Evolutionary conservation across 2,329 filamentous ascomycete species (phyloP), one percentile per base, ranked within the genome.

Genomic region (Celoporthe dispersa): DNA sequence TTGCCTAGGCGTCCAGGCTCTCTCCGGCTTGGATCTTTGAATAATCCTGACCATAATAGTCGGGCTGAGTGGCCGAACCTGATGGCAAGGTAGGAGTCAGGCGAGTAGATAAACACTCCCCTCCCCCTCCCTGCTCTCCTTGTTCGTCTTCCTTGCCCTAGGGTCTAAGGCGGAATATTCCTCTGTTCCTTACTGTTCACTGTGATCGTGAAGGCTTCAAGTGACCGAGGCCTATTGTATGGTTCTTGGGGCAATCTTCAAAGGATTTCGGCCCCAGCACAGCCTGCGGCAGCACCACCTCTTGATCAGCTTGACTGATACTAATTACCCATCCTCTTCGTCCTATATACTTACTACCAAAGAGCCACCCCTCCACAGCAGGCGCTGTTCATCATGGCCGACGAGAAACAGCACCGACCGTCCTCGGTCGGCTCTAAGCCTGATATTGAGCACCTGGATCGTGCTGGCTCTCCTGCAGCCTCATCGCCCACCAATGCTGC

Each of bases 361-460:
- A 7, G 35, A 60, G 22, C 11, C 7, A 31, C 4, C 4, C 28
- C 25, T 59, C 14, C 31, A 39, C 33, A n/a, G 19, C 33, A 61
- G 12, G 16, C 33, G 35, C n/a, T 37, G 35, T 28, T 7, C 16
- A 44, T 19, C 37, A 71, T 71, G 70, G 63, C 67, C 9, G 60
- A 67, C 33, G 73, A 75, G 67, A 78, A 76, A 59, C 77, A 75
- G 11, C 70, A 75, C 1, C 68, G 71, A 28, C 31, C 68, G 6
- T 33, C 37, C 39, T 76, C 75, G 19, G 75, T 76, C 11, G 63
- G 71, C 11, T 78, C 77, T 33, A 75, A 71, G 28, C 68, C 72
- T 19, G 77, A 79, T 57, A 55, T 77, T 22, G 77, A 79, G 67
- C 72, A 78, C 66, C 70, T 66, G n/a, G 69, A 66, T 31, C 68